These are phyloP conservation scores for Mycena albidolilacea DNA, from an alignment of 768 basidiomycete species.

Conservation along the genomic window DNA sequence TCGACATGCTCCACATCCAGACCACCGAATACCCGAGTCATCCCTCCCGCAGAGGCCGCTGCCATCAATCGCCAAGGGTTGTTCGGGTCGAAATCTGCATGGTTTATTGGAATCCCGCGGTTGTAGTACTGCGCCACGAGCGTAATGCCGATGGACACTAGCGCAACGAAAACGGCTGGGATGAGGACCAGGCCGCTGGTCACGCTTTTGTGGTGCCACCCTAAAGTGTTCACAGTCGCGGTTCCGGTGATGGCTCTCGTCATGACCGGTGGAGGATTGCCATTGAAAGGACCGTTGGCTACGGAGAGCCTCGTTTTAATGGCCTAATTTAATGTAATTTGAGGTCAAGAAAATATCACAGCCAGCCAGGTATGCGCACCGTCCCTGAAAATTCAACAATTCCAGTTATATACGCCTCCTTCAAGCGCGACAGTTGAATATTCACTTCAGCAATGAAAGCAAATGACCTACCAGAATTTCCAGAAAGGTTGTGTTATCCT, in stretches of 20 bases:
- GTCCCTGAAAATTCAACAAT: background rate
- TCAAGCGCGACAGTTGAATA: background rate
- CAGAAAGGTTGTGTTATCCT: background rate
- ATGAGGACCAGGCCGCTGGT: background rate
- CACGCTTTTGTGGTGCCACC: background rate
- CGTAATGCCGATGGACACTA: background rate
- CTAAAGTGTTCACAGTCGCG: background rate
- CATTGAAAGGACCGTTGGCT: background rate
- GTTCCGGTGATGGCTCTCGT: background rate
- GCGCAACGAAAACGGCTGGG: background rate
- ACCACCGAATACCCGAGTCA: background rate
- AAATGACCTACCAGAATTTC: background rate
- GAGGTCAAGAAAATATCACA: background rate
- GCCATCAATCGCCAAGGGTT: background rate
- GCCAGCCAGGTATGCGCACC: background rate
- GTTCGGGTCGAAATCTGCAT: background rate
- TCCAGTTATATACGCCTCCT: too few relatives aligned
- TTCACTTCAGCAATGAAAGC: background rate
- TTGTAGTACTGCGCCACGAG: background rate
- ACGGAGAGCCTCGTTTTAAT: background rate
- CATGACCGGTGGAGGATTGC: background rate
- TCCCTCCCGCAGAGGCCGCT: background rate
- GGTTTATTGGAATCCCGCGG: background rate
- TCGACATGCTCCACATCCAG: background rate
- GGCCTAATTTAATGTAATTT: background rate